phyloP scores from a whole-genome alignment of 73 alveolate genomes.

The Diophrys sp. region DNA sequence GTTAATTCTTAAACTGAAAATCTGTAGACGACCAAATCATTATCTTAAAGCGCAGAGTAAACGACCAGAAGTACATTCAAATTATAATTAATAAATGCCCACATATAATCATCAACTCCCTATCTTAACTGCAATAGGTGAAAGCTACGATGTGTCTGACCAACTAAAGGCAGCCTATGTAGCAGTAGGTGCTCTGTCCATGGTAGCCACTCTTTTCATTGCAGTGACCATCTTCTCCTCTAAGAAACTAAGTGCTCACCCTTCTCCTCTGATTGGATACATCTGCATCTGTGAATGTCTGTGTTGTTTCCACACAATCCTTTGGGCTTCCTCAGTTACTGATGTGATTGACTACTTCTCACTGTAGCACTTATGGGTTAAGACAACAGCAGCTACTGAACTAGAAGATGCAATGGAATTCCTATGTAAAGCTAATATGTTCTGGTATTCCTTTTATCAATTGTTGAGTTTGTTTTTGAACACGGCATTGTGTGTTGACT shows the following conservation, averaged over 20 bases:
- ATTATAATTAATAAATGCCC: too few species aligned
- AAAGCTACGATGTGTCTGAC: constrained; percentile 9
- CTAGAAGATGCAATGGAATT: not conserved
- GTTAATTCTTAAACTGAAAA: too few species aligned
- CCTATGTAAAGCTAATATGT: not conserved
- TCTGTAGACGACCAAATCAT: too few species aligned
- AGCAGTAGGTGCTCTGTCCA: constrained; percentile 27
- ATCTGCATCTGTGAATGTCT: constrained; percentile 57
- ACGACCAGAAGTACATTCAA: too few species aligned
- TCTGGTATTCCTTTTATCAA: constrained; percentile 34
- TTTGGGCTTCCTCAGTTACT: constrained; percentile 23
- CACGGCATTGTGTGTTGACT: constrained; percentile 46
- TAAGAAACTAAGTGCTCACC: constrained; percentile 57
- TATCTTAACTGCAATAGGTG: too few species aligned
- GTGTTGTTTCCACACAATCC: constrained; percentile 39
- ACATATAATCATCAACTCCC: too few species aligned
- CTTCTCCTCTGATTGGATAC: constrained; percentile 57
- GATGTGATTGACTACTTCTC: not conserved
- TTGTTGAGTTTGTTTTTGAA: constrained; percentile 40
- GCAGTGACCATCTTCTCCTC: constrained; percentile 46
- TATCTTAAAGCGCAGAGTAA: too few species aligned
- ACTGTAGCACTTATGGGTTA: not conserved
- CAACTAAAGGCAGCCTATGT: constrained; percentile 14
- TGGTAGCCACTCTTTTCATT: constrained; percentile 39
- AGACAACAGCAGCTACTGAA: not conserved